These are phyloP conservation scores for Aspergillus versicolor DNA, from an alignment of 2,329 filamentous ascomycete species.

Conservation along the genomic window DNA sequence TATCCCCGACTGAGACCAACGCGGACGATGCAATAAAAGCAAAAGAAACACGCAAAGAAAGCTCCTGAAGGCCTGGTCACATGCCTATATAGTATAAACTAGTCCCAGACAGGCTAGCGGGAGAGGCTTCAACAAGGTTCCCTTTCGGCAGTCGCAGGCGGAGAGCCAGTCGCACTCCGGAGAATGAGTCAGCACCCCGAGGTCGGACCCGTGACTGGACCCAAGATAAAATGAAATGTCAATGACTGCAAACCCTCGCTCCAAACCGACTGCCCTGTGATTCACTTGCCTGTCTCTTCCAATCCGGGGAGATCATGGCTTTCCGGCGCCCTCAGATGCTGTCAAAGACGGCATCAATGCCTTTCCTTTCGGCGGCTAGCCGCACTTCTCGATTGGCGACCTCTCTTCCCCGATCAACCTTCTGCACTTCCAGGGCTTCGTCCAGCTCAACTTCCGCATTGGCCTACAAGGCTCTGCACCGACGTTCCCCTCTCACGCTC, in stretches of 20 bases:
- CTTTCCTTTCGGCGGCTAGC: conserved; percentile 27
- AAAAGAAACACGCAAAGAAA: background rate
- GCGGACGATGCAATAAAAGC: background rate
- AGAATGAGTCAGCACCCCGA: conserved; percentile 38
- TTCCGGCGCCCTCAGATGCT: conserved; percentile 40
- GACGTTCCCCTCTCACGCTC: conserved; percentile 81
- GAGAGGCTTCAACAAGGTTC: background rate
- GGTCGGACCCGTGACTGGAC: conserved; percentile 29
- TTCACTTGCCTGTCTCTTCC: conserved; percentile 13
- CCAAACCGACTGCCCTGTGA: conserved; percentile 6
- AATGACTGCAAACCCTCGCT: conserved; percentile 15
- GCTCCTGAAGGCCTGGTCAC: background rate
- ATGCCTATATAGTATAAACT: conserved; percentile 8
- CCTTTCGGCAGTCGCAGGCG: background rate
- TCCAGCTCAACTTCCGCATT: conserved; percentile 81
- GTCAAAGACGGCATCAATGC: conserved; percentile 29
- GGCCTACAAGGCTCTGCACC: conserved; percentile 95
- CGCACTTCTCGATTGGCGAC: conserved; percentile 29
- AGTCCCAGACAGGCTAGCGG: conserved; percentile 17
- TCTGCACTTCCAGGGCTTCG: conserved; percentile 31
- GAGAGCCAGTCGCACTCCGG: conserved; percentile 8
- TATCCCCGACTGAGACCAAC: background rate
- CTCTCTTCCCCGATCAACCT: conserved; percentile 29
- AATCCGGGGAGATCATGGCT: conserved; percentile 33
- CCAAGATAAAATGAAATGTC: conserved; percentile 20